Conservation (phyloP, 176 grass and related monocot genomes). For the Puya raimondii region DNA sequence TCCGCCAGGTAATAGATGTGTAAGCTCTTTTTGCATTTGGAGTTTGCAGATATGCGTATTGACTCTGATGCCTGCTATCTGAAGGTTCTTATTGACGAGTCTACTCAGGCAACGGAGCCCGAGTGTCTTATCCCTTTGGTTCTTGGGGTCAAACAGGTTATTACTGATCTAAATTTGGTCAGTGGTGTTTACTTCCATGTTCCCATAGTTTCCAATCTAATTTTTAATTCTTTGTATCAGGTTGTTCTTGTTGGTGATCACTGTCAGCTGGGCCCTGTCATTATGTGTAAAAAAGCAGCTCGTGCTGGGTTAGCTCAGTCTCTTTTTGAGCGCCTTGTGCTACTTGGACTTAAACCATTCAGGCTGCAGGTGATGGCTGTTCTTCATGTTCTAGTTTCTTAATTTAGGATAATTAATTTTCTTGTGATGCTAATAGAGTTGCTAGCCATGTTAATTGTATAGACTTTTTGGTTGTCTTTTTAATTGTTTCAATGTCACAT, state of each 20-base stretch:
- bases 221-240: constrained; percentile 26
- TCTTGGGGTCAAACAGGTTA: constrained; percentile 98
- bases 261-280: constrained; percentile 95
- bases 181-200: constrained; percentile 5
- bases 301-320: constrained; percentile 92
- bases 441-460: neutral
- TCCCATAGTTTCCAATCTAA: constrained; percentile 17
- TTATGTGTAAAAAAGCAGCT: constrained; percentile 99
- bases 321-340: constrained; percentile 93
- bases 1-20: constrained; percentile 59
- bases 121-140: constrained; percentile 98
- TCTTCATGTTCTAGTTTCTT: neutral
- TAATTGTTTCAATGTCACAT: no score
- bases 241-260: constrained; percentile 99
- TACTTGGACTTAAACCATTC: constrained; percentile 96
- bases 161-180: constrained; percentile 5
- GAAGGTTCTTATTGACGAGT: constrained; percentile 99
- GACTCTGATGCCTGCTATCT: constrained; percentile 19
- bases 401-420: neutral
- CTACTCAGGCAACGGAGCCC: constrained; percentile 88
- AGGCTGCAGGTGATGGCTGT: constrained; percentile 66
- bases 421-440: neutral
- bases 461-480: no score
- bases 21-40: constrained; percentile 1
- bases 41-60: neutral